Base-by-base conservation (phyloP, 2,329 filamentous ascomycete species). In the Geosmithia morbida region DNA sequence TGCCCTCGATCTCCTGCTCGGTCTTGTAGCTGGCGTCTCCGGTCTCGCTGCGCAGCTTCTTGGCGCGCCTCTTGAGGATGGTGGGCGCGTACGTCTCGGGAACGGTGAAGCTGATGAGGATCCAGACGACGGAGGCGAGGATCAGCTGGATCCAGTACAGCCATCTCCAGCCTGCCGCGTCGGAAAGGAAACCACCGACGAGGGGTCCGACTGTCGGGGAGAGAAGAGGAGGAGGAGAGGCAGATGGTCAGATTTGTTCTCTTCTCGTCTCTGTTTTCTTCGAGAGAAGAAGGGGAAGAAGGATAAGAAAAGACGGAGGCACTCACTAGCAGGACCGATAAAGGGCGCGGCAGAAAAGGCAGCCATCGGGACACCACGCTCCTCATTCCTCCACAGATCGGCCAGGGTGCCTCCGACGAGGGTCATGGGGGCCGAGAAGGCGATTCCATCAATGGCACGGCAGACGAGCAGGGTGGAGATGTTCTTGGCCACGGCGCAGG, bases 121-220 rank as follows among this genome's bases (percentile, higher is more conserved):
- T 50, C 78, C 83, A 92, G 54, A 83, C 75, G 45, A 81, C 59
- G 14, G 71, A 79, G 22, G 83, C 70, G 13, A 92, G 59, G 57
- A 94, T 94, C 11, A 92, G 69, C 58, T 90, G 86, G 54, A 94
- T 77, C 83, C 85, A 90, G 67, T 92, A 92, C 0, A 92, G 69
- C 85, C 85, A 92, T 53, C 86, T 69, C 87, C 87, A 92, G 39
- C 82, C 82, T 0, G 70, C 65, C 1, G 74, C 75, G 54, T 88
- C 83, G 7, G 75, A 73, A 1, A 92, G 69, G 59, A 80, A 94
- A 11, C 86, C 87, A 53, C 87, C 88, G 7, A 83, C 74, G 1
- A 94, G 71, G 7, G 84, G 83, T 51, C 83, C 83, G 53, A 85
- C 66, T 70, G n/a, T n/a, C n/a, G n/a, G n/a, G n/a, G n/a, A n/a